A percentile compares a stretch with the other conserved stretches of the same genome.
These are phyloP conservation scores for Xerocomellus amylosporus DNA, from an alignment of 768 basidiomycete species.

Conservation along the genomic window DNA sequence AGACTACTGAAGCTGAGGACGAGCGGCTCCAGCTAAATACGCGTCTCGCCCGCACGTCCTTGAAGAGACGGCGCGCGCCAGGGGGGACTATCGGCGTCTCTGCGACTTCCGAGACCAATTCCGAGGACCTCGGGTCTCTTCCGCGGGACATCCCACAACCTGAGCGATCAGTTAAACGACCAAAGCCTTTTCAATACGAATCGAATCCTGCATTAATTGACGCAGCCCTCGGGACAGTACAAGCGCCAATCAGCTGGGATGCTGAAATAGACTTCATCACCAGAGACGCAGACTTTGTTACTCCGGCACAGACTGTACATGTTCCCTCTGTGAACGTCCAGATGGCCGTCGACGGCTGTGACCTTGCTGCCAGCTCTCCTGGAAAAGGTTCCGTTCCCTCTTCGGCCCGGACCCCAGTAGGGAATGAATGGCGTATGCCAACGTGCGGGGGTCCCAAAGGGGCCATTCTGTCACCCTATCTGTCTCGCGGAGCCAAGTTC, in stretches of 20 bases:
- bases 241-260: conserved; percentile 22
- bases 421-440: neutral
- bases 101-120: conserved; percentile 12
- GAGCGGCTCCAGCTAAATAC: conserved; percentile 11
- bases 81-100: neutral
- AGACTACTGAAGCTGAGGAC: conserved; percentile 24
- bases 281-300: neutral
- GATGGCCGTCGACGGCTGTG: neutral
- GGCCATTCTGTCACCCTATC: conserved; percentile 11
- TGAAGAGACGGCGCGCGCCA: conserved; percentile 1
- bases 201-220: conserved; percentile 17
- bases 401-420: neutral
- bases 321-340: neutral
- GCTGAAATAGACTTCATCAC: conserved; percentile 8
- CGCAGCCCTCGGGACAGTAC: conserved; percentile 22
- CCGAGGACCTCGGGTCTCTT: neutral
- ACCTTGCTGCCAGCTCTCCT: neutral
- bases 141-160: neutral
- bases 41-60: conserved; percentile 9
- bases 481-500: conserved; percentile 21
- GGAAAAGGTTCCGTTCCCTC: too few relatives aligned
- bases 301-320: neutral
- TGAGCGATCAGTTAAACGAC: conserved; percentile 16
- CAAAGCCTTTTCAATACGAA: conserved; percentile 24
- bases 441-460: neutral